Evolutionary conservation across 148 eudicot genomes (phyloP), one percentile per base, ranked within the genome.

Genomic region (Nyssa sinensis): DNA sequence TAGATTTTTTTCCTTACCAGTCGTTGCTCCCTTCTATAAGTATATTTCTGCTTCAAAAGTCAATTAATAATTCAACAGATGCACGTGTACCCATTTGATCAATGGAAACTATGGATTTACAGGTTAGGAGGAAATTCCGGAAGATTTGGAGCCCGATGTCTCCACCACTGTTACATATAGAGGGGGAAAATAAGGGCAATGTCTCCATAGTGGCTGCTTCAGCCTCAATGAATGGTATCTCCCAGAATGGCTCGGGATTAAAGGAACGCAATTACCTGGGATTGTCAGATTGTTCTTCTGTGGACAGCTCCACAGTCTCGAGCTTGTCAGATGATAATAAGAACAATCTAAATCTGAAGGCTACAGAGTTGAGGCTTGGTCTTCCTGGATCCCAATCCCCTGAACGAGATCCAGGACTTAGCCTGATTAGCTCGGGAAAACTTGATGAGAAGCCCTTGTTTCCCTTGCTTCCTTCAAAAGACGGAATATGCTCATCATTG

Each of bases 361-460:
- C 96, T 79, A 94, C 96, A 10, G 97, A 94, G 76, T 74, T 94
- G 30, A 95, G 97, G 83, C 94, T 95, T 21, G 97, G 98, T 28
- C 91, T 92, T 47, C 98, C 96, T 16, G 98, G 97, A 37, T 92
- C 97, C 44, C 96, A 86, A 77, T 92, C 96, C 21, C 97, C 98
- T 25, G 90, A 81, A 44, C 82, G 92, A 61, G 93, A 86, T 77
- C 74, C 88, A 13, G 90, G 85, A 30, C 74, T 70, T 44, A 74
- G 75, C 77, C 79, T 84, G 60, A 62, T 76, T 71, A 81, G 83
- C 81, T 81, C 88, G 4, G 78, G 79, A 1, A 90, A 88, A 75
- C 89, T 87, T 9, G 97, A 89, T 72, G 99, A 95, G 88, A 95
- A 89, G 68, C 86, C 81, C 12, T 73, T 95, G 76, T 93, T 95